These are phyloP conservation scores for Penicillium riverlandense DNA, from an alignment of 495 filamentous ascomycete genomes.

Conservation along the genomic window DNA sequence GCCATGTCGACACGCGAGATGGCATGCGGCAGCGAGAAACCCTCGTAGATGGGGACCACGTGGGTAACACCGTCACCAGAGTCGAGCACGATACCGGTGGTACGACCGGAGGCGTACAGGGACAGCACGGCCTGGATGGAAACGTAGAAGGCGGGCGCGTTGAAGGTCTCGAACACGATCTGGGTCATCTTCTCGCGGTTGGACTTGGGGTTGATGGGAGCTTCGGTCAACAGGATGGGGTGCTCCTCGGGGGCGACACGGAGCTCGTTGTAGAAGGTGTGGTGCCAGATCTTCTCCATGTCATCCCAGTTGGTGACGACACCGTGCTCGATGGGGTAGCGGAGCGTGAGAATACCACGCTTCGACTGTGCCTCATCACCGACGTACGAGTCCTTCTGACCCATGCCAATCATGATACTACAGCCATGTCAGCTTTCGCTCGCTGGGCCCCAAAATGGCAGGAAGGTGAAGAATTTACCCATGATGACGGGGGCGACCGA, in stretches of 20 bases:
- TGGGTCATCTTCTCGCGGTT: conserved; percentile 99
- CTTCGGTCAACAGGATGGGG: conserved; percentile 97
- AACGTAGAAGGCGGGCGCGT: conserved; percentile 99
- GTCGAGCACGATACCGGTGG: conserved; percentile 99
- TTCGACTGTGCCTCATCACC: conserved; percentile 99
- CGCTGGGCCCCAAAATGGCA: too few species aligned
- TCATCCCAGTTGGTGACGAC: conserved; percentile 99
- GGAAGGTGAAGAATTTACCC: conserved; percentile 59
- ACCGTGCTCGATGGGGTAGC: conserved; percentile 99
- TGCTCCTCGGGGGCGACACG: conserved; percentile 99
- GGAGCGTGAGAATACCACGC: conserved; percentile 98
- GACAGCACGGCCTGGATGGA: conserved; percentile 99
- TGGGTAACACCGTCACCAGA: conserved; percentile 99
- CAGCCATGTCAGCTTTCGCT: conserved; percentile 16
- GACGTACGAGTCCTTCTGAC: conserved; percentile 99
- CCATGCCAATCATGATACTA: conserved; percentile 99
- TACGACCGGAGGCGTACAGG: conserved; percentile 99
- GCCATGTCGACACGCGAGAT: conserved; percentile 99
- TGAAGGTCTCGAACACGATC: conserved; percentile 99
- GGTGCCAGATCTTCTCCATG: conserved; percentile 99
- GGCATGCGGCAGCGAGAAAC: conserved; percentile 98
- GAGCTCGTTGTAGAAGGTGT: conserved; percentile 99
- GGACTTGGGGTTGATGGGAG: conserved; percentile 99
- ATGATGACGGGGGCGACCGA: conserved; percentile 99
- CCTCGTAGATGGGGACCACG: conserved; percentile 99